phyloP scores from a whole-genome alignment of 345 rosid genomes.

The Gynandropsis gynandra region DNA sequence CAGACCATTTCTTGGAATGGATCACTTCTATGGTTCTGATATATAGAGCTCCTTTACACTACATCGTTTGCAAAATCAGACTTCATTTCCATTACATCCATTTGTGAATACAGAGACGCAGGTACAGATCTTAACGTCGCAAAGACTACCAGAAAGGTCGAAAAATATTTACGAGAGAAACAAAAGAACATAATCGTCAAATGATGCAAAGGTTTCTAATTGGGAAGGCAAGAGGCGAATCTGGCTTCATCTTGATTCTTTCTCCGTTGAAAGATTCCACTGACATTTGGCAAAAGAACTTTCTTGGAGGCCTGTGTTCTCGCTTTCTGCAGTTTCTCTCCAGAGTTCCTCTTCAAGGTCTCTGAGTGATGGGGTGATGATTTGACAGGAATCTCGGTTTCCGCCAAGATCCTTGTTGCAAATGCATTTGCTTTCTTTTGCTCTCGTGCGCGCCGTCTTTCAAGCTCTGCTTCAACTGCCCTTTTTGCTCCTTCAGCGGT shows the following conservation, averaged over 20 bases:
- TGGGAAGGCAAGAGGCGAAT: conserved; percentile 50
- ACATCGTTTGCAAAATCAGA: too few relatives aligned
- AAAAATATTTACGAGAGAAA: too few relatives aligned
- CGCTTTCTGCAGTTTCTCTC: conserved; percentile 46
- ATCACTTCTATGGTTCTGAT: conserved; percentile 14
- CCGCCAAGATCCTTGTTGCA: conserved; percentile 58
- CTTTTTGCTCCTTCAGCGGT: conserved; percentile 78
- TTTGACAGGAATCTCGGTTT: conserved; percentile 45
- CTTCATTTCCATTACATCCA: conserved; percentile 14
- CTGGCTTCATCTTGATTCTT: conserved; percentile 56
- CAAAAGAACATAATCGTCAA: background rate
- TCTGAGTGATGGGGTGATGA: conserved; percentile 45
- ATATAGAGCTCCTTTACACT: conserved; percentile 20
- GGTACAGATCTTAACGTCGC: too few relatives aligned
- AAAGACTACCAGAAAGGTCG: too few relatives aligned
- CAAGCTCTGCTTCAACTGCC: conserved; percentile 75
- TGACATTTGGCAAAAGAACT: conserved; percentile 44
- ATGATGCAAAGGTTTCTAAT: conserved; percentile 32
- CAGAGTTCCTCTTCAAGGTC: conserved; percentile 39
- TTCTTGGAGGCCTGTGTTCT: conserved; percentile 45
- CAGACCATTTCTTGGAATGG: conserved; percentile 5
- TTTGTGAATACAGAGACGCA: background rate
- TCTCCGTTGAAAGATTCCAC: conserved; percentile 48
- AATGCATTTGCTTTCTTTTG: conserved; percentile 66
- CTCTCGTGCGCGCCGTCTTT: conserved; percentile 63